phyloP scores from a whole-genome alignment of 2,329 filamentous ascomycete genomes.

The Thyridium curvatum region DNA sequence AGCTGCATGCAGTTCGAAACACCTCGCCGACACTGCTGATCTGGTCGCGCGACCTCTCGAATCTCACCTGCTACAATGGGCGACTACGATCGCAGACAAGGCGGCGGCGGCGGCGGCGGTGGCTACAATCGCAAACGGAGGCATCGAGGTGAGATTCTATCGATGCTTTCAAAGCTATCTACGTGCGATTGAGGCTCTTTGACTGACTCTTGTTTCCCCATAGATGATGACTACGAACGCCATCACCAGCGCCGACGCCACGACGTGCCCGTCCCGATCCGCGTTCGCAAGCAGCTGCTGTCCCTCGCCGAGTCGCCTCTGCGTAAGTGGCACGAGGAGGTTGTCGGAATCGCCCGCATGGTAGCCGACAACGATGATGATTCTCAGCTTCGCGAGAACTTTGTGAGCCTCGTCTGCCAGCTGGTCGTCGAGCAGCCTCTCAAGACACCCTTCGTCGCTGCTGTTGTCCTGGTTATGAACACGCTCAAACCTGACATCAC shows the following conservation, averaged over 20 bases:
- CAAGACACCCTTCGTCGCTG: conserved; percentile 93
- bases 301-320: conserved; percentile 77
- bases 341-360: conserved; percentile 65
- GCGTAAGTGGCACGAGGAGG: conserved; percentile 72
- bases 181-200: neutral
- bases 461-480: conserved; percentile 75
- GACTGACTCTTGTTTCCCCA: conserved; percentile 3
- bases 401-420: conserved; percentile 68
- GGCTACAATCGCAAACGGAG: conserved; percentile 64
- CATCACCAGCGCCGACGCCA: conserved; percentile 69
- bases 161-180: neutral
- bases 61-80: conserved; percentile 33
- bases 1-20: too few relatives aligned
- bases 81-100: conserved; percentile 52
- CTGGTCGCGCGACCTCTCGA: neutral
- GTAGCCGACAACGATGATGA: conserved; percentile 84
- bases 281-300: conserved; percentile 72
- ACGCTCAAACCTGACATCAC: conserved; percentile 69
- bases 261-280: conserved; percentile 61
- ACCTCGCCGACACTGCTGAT: too few relatives aligned
- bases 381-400: conserved; percentile 65
- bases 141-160: conserved; percentile 60
- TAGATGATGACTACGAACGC: conserved; percentile 63
- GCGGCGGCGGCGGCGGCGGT: conserved; percentile 27
- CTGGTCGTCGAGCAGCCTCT: conserved; percentile 86